A percentile compares a stretch with the other conserved stretches of the same genome.
Evolutionary conservation across 768 basidiomycete genomes (phyloP).

Genomic region (Tulasnella sp.): DNA sequence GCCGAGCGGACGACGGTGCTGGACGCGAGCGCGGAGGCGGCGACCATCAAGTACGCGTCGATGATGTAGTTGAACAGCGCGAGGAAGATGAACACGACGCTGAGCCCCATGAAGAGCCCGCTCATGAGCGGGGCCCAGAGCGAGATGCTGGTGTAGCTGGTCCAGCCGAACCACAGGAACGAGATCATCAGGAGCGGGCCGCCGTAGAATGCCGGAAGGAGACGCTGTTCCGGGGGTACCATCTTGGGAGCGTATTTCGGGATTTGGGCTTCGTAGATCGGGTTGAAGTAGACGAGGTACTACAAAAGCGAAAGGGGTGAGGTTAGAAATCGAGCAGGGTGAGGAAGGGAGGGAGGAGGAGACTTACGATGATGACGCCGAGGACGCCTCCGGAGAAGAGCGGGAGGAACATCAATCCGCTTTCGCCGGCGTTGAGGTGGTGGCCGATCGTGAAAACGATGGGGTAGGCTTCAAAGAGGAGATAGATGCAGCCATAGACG

Average conservation of each 20-base stretch:
- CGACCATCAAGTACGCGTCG: slow-evolving; percentile 42
- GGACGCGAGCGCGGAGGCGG: slow-evolving; percentile 43
- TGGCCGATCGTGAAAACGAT: slow-evolving; percentile 37
- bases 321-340: not conserved
- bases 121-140: slow-evolving; percentile 32
- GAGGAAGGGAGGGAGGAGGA: slow-evolving; percentile 31
- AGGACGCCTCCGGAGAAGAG: slow-evolving; percentile 34
- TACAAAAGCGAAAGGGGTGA: slow-evolving; percentile 16
- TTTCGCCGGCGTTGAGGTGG: slow-evolving; percentile 37
- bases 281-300: slow-evolving; percentile 41
- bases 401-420: slow-evolving; percentile 37
- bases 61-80: slow-evolving; percentile 40
- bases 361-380: slow-evolving; percentile 36
- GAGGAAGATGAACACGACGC: slow-evolving; percentile 33
- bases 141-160: slow-evolving; percentile 36
- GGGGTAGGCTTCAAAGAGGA: slow-evolving; percentile 39
- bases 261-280: slow-evolving; percentile 37
- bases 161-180: slow-evolving; percentile 46
- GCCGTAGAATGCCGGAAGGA: slow-evolving; percentile 39
- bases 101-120: slow-evolving; percentile 29
- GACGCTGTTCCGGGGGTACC: slow-evolving; percentile 38
- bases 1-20: slow-evolving; percentile 35
- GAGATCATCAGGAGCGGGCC: slow-evolving; percentile 39
- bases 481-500: slow-evolving; percentile 36
- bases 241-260: slow-evolving; percentile 35